Conservation (phyloP, 345 rosid species). For the Noccaea caerulescens region DNA sequence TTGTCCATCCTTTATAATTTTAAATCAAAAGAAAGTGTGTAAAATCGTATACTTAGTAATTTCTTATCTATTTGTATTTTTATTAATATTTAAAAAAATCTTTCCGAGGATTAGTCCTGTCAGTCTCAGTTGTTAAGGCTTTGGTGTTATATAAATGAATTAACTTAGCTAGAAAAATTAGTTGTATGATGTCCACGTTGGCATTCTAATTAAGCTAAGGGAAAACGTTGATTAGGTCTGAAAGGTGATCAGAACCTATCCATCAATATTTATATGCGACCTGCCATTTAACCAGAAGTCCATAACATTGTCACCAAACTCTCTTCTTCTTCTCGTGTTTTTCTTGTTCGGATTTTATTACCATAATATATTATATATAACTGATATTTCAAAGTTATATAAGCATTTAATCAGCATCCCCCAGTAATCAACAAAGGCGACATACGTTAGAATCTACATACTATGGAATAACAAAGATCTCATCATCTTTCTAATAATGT, state of each 20-base stretch:
- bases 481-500: neutral
- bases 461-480: neutral
- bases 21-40: neutral
- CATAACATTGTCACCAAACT: slow-evolving; percentile 42
- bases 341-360: neutral
- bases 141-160: neutral
- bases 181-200: slow-evolving; percentile 37
- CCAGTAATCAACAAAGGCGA: slow-evolving; percentile 2
- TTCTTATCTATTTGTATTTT: neutral
- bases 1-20: neutral
- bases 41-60: neutral
- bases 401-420: slow-evolving; percentile 4
- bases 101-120: neutral
- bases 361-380: neutral
- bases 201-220: slow-evolving; percentile 26
- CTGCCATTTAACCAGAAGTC: slow-evolving; percentile 41
- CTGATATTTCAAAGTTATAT: neutral
- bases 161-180: neutral
- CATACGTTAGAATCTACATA: slow-evolving; percentile 17
- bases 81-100: neutral
- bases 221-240: slow-evolving; percentile 41
- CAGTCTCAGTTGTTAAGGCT: slow-evolving; percentile 4
- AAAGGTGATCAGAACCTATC: slow-evolving; percentile 43
- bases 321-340: slow-evolving; percentile 8
- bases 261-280: slow-evolving; percentile 28